phyloP scores from a whole-genome alignment of 805 yeast genomes.

The Schwanniomyces polymorphus region DNA sequence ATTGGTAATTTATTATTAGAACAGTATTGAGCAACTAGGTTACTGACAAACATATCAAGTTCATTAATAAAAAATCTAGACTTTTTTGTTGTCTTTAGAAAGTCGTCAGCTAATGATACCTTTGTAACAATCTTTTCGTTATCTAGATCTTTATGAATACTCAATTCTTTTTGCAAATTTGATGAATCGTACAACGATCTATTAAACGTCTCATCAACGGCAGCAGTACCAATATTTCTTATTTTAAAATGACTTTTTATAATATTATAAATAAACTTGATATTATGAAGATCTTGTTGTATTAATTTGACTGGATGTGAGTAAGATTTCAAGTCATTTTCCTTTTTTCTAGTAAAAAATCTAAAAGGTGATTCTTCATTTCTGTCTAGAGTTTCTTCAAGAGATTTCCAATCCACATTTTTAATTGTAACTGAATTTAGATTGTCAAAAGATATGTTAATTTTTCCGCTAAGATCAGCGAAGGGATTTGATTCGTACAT shows the following conservation, averaged over 20 bases:
- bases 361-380: constrained; percentile 20
- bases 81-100: constrained; percentile 5
- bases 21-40: constrained; percentile 23
- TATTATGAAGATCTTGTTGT: constrained; percentile 27
- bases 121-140: constrained; percentile 7
- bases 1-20: constrained; percentile 13
- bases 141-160: constrained; percentile 1
- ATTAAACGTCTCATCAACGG: constrained; percentile 9
- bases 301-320: constrained; percentile 9
- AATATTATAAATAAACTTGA: constrained; percentile 30
- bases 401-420: constrained; percentile 13
- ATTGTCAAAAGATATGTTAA: constrained; percentile 28
- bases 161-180: constrained; percentile 13
- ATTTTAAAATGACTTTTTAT: constrained; percentile 30
- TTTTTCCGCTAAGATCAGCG: constrained; percentile 17
- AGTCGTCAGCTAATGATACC: constrained; percentile 1
- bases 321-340: not conserved
- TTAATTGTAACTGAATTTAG: constrained; percentile 21
- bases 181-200: constrained; percentile 11
- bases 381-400: constrained; percentile 33
- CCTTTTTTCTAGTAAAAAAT: constrained; percentile 12
- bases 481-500: constrained; percentile 36
- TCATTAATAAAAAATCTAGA: constrained; percentile 25
- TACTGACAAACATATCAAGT: constrained; percentile 23
- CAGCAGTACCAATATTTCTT: constrained; percentile 30